Evolutionary conservation across 768 basidiomycete genomes (phyloP), one percentile per base, ranked within the genome.

Genomic region (Mycena rosella): DNA sequence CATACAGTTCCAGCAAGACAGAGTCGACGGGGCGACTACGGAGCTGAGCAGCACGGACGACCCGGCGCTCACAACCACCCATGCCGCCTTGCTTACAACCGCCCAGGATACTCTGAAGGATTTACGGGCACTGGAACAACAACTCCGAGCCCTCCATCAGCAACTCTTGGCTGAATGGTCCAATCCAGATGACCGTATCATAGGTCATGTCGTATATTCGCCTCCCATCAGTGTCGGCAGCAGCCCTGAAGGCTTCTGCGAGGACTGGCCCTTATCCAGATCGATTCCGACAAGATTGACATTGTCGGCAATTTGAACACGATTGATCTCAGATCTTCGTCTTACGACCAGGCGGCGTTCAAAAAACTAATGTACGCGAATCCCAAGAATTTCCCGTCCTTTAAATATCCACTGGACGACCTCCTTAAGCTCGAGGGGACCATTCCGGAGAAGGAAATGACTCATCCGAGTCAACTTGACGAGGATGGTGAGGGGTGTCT

Each of bases 371-470:
- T 45, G 26, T 45, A n/a, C 44, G 3, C 20, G 20, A 27, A 45
- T n/a, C 22, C 22, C 44, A 3, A 6, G 26, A 27, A 48, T 29
- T 13, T 17, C 30, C 49, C 30, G 18, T 27, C 47, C 32, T 79
- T 80, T 66, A 60, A 75, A 30, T 81, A 78, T 58, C 81, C 80
- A 0, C 18, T 13, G 15, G 69, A 79, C 56, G 64, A 75, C 44
- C 75, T 80, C 47, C 73, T 80, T 6, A 57, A 34, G 32, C 65
- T 76, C 53, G 18, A n/a, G 5, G 80, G 71, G 61, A 69, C 65
- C 49, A 71, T 82, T 52, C 24, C 73, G 6, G 78, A 80, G 11
- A 65, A 76, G 9, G 65, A 75, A n/a, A 75, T 84, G 73, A 71
- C 54, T 58, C 26, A 65, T 17, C 78, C 81, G 7, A 62, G 47